These are phyloP conservation scores for Sclerotinia subarctica DNA, from an alignment of 2,329 filamentous ascomycete species.

Conservation along the genomic window DNA sequence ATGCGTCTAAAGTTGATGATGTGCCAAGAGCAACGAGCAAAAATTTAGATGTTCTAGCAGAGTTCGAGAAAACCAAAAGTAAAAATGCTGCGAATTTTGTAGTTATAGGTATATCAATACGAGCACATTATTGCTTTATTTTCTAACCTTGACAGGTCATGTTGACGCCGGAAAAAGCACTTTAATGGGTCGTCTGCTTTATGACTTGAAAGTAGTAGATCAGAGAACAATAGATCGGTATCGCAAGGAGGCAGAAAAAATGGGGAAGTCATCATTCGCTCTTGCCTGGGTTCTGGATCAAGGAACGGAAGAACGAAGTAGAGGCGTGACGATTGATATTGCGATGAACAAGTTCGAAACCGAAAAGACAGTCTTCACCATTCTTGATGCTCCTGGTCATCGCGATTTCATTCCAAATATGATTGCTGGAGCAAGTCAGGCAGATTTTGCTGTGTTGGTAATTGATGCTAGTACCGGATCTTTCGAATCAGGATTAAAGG, in stretches of 20 bases:
- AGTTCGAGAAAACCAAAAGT: conserved; percentile 69
- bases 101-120: conserved; percentile 69
- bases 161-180: conserved; percentile 98
- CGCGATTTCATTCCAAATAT: conserved; percentile 97
- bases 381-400: conserved; percentile 92
- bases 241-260: conserved; percentile 80
- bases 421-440: conserved; percentile 95
- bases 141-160: conserved; percentile 59
- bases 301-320: conserved; percentile 79
- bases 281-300: conserved; percentile 97
- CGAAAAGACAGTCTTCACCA: conserved; percentile 80
- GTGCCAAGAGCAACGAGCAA: conserved; percentile 63
- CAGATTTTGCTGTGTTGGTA: conserved; percentile 91
- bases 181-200: conserved; percentile 89
- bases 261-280: conserved; percentile 93
- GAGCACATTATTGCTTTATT: conserved; percentile 26
- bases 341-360: conserved; percentile 95
- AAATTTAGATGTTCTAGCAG: conserved; percentile 78
- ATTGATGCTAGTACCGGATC: conserved; percentile 88
- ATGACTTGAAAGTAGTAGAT: conserved; percentile 85
- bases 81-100: conserved; percentile 89
- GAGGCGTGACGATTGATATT: conserved; percentile 95
- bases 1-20: conserved; percentile 48
- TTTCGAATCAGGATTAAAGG: conserved; percentile 89
- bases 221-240: conserved; percentile 86